Evolutionary conservation across 202 grass and related monocot species (phyloP).

Genomic region (Zoysia matrella): DNA sequence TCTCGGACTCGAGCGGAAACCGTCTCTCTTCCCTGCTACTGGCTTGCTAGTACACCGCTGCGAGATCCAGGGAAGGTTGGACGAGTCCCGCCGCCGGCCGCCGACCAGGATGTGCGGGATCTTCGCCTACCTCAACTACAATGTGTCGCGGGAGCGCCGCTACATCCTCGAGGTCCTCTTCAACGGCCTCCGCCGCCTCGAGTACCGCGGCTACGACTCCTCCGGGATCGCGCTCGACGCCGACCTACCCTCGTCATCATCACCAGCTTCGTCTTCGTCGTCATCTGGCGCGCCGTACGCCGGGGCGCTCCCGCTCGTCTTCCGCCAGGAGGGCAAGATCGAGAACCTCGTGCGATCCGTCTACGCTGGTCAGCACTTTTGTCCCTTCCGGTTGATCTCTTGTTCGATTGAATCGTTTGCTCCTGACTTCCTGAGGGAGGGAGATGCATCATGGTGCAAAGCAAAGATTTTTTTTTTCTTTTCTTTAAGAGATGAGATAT

Average conservation of each 20-base stretch:
- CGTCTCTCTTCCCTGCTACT: too few species aligned
- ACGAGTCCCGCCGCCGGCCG: not conserved
- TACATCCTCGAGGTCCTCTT: constrained; percentile 95
- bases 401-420: not conserved
- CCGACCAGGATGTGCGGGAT: constrained; percentile 81
- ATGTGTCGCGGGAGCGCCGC: constrained; percentile 79
- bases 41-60: not conserved
- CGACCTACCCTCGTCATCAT: constrained; percentile 22
- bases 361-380: constrained; percentile 66
- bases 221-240: constrained; percentile 86
- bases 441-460: not conserved
- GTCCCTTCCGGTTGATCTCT: not conserved
- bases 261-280: not conserved
- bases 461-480: not conserved
- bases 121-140: constrained; percentile 98
- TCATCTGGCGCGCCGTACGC: constrained; percentile 32
- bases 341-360: constrained; percentile 86
- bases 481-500: not conserved
- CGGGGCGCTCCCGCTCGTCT: constrained; percentile 62
- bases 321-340: constrained; percentile 96
- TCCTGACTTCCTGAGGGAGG: not conserved
- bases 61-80: not conserved
- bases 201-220: constrained; percentile 95
- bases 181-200: constrained; percentile 89
- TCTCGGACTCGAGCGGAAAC: too few species aligned